Evolutionary conservation across 1,139 yeast genomes (phyloP).

Genomic region (Arxiozyma slooffiae): DNA sequence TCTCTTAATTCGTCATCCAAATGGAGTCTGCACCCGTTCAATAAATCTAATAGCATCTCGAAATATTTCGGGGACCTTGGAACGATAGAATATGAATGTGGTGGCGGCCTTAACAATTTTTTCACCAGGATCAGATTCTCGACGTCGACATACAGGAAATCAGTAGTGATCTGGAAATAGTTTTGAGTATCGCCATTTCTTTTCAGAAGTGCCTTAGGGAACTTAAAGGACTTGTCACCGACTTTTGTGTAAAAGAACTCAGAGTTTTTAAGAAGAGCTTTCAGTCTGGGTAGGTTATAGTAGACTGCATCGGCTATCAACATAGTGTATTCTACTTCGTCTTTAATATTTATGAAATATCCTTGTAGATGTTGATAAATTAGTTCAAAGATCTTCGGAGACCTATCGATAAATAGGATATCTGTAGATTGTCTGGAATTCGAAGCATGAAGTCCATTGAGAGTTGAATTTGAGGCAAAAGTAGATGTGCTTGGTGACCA

Average conservation of each 20-base stretch:
- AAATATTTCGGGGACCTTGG: slow-evolving; percentile 53
- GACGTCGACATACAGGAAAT: slow-evolving; percentile 41
- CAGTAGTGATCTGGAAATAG: slow-evolving; percentile 59
- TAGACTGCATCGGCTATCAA: slow-evolving; percentile 64
- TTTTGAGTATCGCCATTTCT: slow-evolving; percentile 66
- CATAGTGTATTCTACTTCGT: slow-evolving; percentile 53
- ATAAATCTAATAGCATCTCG: slow-evolving; percentile 44
- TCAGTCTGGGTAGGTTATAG: slow-evolving; percentile 53
- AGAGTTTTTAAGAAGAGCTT: slow-evolving; percentile 40
- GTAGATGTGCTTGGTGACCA: neutral
- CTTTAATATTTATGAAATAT: slow-evolving; percentile 49
- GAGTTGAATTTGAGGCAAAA: neutral
- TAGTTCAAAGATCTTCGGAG: slow-evolving; percentile 57
- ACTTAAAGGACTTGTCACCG: slow-evolving; percentile 51
- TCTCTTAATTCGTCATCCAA: slow-evolving; percentile 45
- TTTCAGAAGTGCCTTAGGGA: slow-evolving; percentile 46
- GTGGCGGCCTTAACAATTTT: slow-evolving; percentile 63
- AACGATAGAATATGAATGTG: slow-evolving; percentile 43
- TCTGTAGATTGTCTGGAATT: slow-evolving; percentile 12
- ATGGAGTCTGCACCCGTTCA: slow-evolving; percentile 48
- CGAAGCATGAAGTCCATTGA: neutral
- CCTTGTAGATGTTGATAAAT: slow-evolving; percentile 72
- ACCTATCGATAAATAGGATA: slow-evolving; percentile 60
- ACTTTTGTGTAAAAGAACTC: slow-evolving; percentile 50
- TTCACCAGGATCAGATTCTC: slow-evolving; percentile 33